Percentiles rank a stretch among this genome's conserved stretches.
These are phyloP conservation scores for Kodamaea arcana DNA, from an alignment of 1,139 yeast species.

Conservation along the genomic window DNA sequence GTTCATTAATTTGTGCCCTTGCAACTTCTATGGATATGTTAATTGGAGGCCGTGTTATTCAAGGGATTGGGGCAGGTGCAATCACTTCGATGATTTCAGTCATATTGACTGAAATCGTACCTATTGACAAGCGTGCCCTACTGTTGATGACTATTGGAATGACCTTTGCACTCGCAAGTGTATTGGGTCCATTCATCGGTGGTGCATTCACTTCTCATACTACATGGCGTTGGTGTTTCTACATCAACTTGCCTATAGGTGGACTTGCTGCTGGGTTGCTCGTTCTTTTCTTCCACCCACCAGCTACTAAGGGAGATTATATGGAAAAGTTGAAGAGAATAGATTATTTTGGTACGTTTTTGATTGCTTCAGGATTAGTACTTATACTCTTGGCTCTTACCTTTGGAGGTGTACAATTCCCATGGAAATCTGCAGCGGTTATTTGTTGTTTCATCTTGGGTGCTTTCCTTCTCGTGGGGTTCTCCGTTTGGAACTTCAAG, in stretches of 20 bases:
- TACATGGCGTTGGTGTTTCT: slow-evolving; percentile 78
- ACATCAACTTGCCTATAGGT: slow-evolving; percentile 65
- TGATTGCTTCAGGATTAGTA: slow-evolving; percentile 39
- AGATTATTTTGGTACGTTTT: slow-evolving; percentile 46
- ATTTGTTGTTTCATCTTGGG: slow-evolving; percentile 54
- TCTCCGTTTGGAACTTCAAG: slow-evolving; percentile 46
- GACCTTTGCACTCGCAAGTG: slow-evolving; percentile 19
- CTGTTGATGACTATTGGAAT: slow-evolving; percentile 18
- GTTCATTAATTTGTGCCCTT: slow-evolving; percentile 18
- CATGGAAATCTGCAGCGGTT: slow-evolving; percentile 54
- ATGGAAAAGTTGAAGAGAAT: slow-evolving; percentile 35
- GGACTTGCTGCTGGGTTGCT: slow-evolving; percentile 50
- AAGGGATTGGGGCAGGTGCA: slow-evolving; percentile 22
- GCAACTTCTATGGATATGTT: slow-evolving; percentile 19
- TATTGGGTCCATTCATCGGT: slow-evolving; percentile 23
- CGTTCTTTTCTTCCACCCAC: slow-evolving; percentile 53
- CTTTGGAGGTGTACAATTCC: slow-evolving; percentile 42
- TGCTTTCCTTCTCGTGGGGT: slow-evolving; percentile 35
- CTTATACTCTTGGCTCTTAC: slow-evolving; percentile 47
- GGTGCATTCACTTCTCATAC: slow-evolving; percentile 28
- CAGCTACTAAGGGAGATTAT: slow-evolving; percentile 38
- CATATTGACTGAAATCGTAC: slow-evolving; percentile 19
- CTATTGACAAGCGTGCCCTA: slow-evolving; percentile 16
- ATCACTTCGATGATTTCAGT: slow-evolving; percentile 17
- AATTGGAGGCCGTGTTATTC: slow-evolving; percentile 21